Base-by-base conservation (phyloP, 331 rosid species). In the Arachis monticola region DNA sequence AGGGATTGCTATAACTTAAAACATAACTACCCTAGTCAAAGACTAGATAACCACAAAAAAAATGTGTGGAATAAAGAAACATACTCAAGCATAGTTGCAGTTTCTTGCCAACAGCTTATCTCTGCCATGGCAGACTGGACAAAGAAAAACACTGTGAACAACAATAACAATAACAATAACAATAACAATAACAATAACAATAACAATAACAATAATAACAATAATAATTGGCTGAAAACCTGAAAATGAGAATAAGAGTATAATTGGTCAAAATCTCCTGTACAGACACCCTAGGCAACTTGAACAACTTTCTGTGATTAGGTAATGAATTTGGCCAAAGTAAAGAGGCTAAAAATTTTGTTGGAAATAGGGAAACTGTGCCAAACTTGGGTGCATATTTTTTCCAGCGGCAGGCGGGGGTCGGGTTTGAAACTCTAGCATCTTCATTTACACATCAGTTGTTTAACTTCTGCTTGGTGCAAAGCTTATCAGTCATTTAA, bases 51-150 rank as follows among this genome's bases (percentile, higher is more conserved):
- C 69, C 35, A 69, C 2, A 6, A 44, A 73, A 80, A 62, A 65
- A 38, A 70, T 7, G 10, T 10, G 71, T 73, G 52, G 35, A 83
- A 83, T 11, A 27, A 30, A 45, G 47, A 57, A 72, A 51, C 76
- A 52, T 94, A 94, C 99, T 94, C 99, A 0, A 94, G 96, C 92
- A 94, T 83, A 58, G 93, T 92, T 62, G 99, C 90, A 71, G 95
- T 91, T 88, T 94, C 99, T 76, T 88, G 93, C 87, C 96, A 87
- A 64, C 87, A 87, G 85, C 97, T 92, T 77, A 94, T 92, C 89
- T 92, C 99, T 58, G 96, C 91, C 73, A 94, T 85, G 79, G 83
- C 94, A 70, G 97, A 94, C 99, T 94, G 86, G 40, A 87, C 76
- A 73, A 46, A 75, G 65, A 82, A 50, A 67, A 77, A 62, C 72